Base-by-base conservation (phyloP, 1,284 basidiomycete genomes). In the Ustilago hordei region DNA sequence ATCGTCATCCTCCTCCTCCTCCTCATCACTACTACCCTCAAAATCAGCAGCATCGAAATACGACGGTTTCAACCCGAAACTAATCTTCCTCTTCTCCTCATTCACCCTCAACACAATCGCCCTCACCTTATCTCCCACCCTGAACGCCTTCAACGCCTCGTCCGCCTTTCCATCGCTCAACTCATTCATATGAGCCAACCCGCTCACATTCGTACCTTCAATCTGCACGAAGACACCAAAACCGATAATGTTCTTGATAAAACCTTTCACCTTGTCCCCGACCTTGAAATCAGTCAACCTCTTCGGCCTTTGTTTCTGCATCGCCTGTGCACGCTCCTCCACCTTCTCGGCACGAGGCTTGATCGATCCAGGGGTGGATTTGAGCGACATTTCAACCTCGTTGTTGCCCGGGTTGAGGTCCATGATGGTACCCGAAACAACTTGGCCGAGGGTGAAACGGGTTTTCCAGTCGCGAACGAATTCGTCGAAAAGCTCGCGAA, bases 381-480 rank as follows among this genome's bases (percentile, higher is more conserved):
- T 83, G 88, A 98, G 91, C 3, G 94, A 91, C 89, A 98, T 90
- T 85, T 99, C 96, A 31, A 97, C 89, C 82, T 94, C 92, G 79
- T 92, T 92, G 59, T 89, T 90, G 59, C 90, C 88, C 23, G 81
- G 60, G 83, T 95, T 90, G 70, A 94, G 87, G 65, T 93, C 64
- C 34, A 93, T 87, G 81, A 98, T 91, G 64, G 93, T 91, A 60
- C 95, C 95, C 67, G 91, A 91, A 19, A 98, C 94, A 4, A 98
- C 87, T 83, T 98, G 94, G 79, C 93, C 92, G 50, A 90, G 88
- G 66, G 90, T 88, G 86, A 98, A 98, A 5, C 89, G 90, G 39
- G 89, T 87, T 87, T 95, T 92, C 95, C 96, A 99, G 60, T 98
- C 95, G 87, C 98, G 96, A 91, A 86, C 95, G 92, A 85, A 96